Base-by-base conservation (phyloP, 2,329 filamentous ascomycete species). In the Talaromyces islandicus region DNA sequence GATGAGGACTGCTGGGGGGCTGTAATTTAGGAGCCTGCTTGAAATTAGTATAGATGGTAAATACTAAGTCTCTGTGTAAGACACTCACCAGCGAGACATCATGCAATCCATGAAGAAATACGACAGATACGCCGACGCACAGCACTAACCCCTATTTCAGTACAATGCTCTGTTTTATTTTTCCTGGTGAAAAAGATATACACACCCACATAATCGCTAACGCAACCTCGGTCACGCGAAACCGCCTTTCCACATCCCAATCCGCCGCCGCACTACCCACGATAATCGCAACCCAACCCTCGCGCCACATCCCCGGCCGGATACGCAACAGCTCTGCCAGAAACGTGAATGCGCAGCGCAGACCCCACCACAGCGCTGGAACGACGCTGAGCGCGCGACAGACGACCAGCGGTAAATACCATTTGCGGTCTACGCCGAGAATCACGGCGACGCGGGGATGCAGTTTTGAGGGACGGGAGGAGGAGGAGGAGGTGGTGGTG, bases 21-120 rank as follows among this genome's bases (percentile, higher is more conserved):
- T 91, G 76, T 93, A 94, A 73, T 92, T 88, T 66, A 93, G 82
- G 67, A 94, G 87, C 90, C 88, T 90, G 60, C 60, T 61, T 12
- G 53, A 41, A 46, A 30, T 32, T 54, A 60, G 30, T 52, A 57
- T n/a, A n/a, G n/a, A n/a, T n/a, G n/a, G n/a, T n/a, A n/a, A n/a
- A n/a, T n/a, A n/a, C n/a, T n/a, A n/a, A n/a, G n/a, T n/a, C n/a
- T n/a, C n/a, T n/a, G n/a, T n/a, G n/a, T n/a, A n/a, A n/a, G 50
- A 75, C 81, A 51, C n/a, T n/a, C 70, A 90, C 88, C 89, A 92
- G 75, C 90, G 81, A 63, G 88, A 91, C 89, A 92, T 92, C 68
- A 92, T 83, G 74, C 89, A 91, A 75, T 92, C 89, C 60, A 88
- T 90, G 71, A 92, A 92, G 78, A 91, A 90, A 74, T 91, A 92